Evolutionary conservation across 495 filamentous ascomycete species (phyloP).

Genomic region (Rhizodiscina lignyota): DNA sequence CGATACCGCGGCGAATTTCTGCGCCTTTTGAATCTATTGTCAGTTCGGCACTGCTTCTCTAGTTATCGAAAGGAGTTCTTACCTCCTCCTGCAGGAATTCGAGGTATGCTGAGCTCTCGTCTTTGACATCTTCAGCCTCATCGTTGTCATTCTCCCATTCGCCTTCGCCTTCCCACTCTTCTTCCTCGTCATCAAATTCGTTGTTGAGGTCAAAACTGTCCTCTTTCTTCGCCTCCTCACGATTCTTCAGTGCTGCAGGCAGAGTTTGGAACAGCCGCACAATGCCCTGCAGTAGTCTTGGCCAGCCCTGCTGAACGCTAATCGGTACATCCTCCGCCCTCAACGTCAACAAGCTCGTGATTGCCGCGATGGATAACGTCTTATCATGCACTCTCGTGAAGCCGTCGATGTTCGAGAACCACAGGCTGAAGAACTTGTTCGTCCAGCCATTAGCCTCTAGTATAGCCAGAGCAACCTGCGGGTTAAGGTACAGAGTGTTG

Average conservation of each 20-base stretch:
- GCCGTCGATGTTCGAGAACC: conserved; percentile 91
- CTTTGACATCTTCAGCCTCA: conserved; percentile 55
- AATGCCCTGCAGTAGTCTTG: conserved; percentile 80
- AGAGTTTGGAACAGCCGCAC: conserved; percentile 82
- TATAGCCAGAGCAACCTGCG: conserved; percentile 60
- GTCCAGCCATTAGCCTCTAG: conserved; percentile 88
- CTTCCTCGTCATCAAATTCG: conserved; percentile 48
- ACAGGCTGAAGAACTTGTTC: conserved; percentile 97
- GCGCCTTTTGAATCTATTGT: too few relatives aligned
- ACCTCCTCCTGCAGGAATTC: conserved; percentile 91
- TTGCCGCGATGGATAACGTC: conserved; percentile 90
- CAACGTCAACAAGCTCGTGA: conserved; percentile 65
- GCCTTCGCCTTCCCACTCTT: conserved; percentile 56
- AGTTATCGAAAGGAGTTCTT: conserved; percentile 12
- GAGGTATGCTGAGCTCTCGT: conserved; percentile 86
- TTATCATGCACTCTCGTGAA: conserved; percentile 95
- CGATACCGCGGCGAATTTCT: conserved; percentile 49
- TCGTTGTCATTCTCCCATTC: conserved; percentile 40
- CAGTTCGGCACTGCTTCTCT: too few relatives aligned
- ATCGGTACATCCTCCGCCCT: conserved; percentile 59
- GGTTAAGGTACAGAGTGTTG: conserved; percentile 96
- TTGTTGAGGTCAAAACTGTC: conserved; percentile 57
- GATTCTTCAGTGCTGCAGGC: conserved; percentile 71
- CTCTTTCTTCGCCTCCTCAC: conserved; percentile 85
- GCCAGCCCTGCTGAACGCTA: conserved; percentile 92